phyloP scores from a whole-genome alignment of 306 rosid species.

The barrel medic (Medicago truncatula) region DNA sequence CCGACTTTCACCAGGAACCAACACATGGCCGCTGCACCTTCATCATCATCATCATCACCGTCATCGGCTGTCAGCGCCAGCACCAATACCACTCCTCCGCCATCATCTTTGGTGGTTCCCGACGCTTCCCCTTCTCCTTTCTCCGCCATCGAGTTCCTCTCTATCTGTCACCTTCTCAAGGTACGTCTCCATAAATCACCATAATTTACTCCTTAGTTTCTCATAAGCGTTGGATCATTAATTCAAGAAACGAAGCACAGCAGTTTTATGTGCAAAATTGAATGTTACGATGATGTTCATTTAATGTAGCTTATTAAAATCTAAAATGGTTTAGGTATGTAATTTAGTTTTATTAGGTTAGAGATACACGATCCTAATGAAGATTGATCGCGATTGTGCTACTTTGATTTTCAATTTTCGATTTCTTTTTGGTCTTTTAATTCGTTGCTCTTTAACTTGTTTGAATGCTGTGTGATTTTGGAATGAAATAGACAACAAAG shows the following conservation, averaged over 20 bases:
- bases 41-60: conserved; percentile 32
- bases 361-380: neutral
- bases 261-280: neutral
- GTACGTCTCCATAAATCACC: conserved; percentile 27
- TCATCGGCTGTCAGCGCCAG: conserved; percentile 29
- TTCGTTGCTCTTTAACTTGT: conserved; percentile 11
- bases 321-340: neutral
- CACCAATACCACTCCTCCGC: conserved; percentile 37
- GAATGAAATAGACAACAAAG: conserved; percentile 66
- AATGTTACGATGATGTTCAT: neutral
- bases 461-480: neutral
- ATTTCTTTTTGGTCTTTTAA: neutral
- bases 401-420: neutral
- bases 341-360: neutral
- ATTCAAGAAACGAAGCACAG: neutral
- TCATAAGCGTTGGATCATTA: neutral
- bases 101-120: conserved; percentile 40
- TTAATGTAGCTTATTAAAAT: neutral
- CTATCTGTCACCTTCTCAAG: conserved; percentile 82
- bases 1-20: neutral
- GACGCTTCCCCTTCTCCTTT: conserved; percentile 57
- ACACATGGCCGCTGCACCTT: conserved; percentile 40
- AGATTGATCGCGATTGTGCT: neutral
- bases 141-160: conserved; percentile 82
- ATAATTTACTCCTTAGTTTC: conserved; percentile 12